phyloP scores from a whole-genome alignment of 116 monocot species.

The Posidonia oceanica region DNA sequence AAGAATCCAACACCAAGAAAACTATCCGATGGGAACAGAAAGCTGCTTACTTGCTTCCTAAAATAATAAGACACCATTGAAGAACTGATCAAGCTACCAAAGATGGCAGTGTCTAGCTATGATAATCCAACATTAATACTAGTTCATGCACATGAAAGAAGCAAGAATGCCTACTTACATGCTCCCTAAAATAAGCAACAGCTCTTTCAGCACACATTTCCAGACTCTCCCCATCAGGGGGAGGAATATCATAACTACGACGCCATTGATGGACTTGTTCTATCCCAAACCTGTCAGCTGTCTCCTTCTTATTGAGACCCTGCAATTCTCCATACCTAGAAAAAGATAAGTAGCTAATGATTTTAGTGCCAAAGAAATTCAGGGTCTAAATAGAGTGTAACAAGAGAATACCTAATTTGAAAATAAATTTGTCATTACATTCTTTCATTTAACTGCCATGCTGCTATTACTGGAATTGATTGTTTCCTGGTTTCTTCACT shows the following conservation, averaged over 20 bases:
- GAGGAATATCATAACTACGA: constrained; percentile 96
- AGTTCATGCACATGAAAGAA: no score
- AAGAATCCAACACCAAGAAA: no score
- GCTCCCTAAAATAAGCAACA: constrained; percentile 83
- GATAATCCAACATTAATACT: no score
- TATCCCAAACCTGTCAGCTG: constrained; percentile 74
- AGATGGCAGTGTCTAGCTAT: background rate
- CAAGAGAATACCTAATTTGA: no score
- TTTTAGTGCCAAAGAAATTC: background rate
- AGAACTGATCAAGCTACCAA: background rate
- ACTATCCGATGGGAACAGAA: no score
- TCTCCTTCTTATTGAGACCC: constrained; percentile 98
- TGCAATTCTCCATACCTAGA: constrained; percentile 95
- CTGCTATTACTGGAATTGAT: constrained; percentile 83
- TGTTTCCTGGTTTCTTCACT: constrained; percentile 77
- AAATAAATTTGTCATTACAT: constrained; percentile 40
- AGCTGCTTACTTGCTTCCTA: no score
- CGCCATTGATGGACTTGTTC: constrained; percentile 96
- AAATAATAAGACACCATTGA: no score
- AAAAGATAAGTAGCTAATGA: background rate
- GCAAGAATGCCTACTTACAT: constrained; percentile 27
- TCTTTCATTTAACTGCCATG: constrained; percentile 99
- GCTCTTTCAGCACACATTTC: constrained; percentile 98
- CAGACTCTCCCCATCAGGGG: constrained; percentile 92
- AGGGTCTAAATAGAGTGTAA: background rate